These are phyloP conservation scores for Fomitopsis pulvina DNA, from an alignment of 768 basidiomycete species.

Conservation along the genomic window DNA sequence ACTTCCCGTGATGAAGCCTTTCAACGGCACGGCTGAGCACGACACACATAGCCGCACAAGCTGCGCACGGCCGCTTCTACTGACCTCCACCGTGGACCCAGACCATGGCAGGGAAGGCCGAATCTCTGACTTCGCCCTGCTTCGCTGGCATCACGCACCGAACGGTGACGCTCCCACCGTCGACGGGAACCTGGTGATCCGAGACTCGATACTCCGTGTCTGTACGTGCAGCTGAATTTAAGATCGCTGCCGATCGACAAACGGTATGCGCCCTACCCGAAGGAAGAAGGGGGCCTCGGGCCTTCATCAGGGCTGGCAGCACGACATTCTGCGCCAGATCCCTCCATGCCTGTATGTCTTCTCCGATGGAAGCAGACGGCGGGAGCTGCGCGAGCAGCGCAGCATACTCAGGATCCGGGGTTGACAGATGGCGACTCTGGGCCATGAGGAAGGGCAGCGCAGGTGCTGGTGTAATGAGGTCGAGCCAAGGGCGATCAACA, in stretches of 20 bases:
- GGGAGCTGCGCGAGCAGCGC: not conserved
- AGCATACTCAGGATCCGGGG: not conserved
- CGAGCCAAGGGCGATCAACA: too few relatives aligned
- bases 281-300: not conserved
- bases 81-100: conserved; percentile 13
- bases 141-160: not conserved
- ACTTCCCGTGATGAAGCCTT: conserved; percentile 8
- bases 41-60: not conserved
- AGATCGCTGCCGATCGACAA: not conserved
- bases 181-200: not conserved
- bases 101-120: conserved; percentile 7
- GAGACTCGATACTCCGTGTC: not conserved
- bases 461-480: too few relatives aligned
- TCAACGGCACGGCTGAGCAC: not conserved
- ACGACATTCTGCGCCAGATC: not conserved
- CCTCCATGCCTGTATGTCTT: not conserved
- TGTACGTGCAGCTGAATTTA: not conserved
- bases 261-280: not conserved
- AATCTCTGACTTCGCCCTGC: not conserved
- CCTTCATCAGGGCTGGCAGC: not conserved
- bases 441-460: not conserved
- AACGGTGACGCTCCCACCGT: conserved; percentile 5
- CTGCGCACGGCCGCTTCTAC: not conserved
- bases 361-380: not conserved
- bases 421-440: not conserved